Conservation (phyloP, 2,329 filamentous ascomycete species). For the Fusarium sp. region DNA sequence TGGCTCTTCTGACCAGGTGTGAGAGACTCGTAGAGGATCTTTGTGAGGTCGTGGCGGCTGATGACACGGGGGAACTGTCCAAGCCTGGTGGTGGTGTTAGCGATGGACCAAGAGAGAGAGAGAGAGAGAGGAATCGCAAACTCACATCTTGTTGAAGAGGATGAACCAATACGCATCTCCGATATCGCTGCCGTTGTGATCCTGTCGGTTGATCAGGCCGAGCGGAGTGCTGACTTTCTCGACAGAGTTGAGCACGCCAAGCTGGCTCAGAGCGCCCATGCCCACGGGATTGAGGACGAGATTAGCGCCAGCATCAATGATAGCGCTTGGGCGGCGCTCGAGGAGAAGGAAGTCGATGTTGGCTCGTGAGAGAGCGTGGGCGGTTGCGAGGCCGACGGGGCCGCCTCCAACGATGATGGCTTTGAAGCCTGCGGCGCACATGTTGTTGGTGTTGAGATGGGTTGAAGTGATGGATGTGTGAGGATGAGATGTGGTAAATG, state of each 20-base stretch:
- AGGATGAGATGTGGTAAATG: too few species aligned
- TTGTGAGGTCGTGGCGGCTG: conserved; percentile 52
- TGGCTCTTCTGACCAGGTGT: conserved; percentile 43
- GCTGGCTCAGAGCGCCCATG: conserved; percentile 49
- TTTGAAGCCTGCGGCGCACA: conserved; percentile 20
- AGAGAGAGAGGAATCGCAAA: neutral
- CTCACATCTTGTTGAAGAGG: conserved; percentile 43
- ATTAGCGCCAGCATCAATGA: conserved; percentile 48
- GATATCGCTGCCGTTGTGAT: conserved; percentile 44
- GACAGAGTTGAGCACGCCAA: conserved; percentile 46
- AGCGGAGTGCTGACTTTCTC: conserved; percentile 39
- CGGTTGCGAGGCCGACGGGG: conserved; percentile 44
- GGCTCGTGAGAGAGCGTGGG: conserved; percentile 42
- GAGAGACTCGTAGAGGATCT: conserved; percentile 48
- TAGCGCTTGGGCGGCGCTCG: conserved; percentile 46
- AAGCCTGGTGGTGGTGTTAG: conserved; percentile 30
- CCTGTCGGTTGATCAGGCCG: conserved; percentile 36
- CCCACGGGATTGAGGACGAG: conserved; percentile 47
- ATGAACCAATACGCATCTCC: conserved; percentile 41
- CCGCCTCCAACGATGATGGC: conserved; percentile 47
- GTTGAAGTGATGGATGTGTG: neutral
- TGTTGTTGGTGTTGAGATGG: neutral
- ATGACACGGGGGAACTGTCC: conserved; percentile 47
- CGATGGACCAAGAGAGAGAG: accelerated
- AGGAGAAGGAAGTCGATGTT: conserved; percentile 55